Evolutionary conservation across 768 basidiomycete species (phyloP).

Genomic region (Ramaria sp.): DNA sequence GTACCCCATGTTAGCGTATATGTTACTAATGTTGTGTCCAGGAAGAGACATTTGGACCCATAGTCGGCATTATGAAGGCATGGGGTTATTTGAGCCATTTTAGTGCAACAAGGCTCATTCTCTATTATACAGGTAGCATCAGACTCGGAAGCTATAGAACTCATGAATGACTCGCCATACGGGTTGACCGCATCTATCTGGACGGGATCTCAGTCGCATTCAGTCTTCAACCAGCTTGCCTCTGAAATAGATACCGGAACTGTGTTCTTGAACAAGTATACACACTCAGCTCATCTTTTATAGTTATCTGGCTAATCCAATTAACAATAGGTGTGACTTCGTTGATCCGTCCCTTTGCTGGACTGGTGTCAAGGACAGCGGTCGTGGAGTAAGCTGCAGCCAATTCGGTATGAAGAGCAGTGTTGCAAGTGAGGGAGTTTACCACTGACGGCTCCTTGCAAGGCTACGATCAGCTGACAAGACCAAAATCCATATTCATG

Average conservation of each 20-base stretch:
- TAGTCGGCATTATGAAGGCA: slow-evolving; percentile 90
- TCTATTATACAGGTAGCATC: slow-evolving; percentile 45
- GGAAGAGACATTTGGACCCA: slow-evolving; percentile 90
- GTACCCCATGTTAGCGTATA: background rate
- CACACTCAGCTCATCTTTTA: background rate
- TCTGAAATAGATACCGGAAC: slow-evolving; percentile 81
- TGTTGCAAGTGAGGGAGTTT: slow-evolving; percentile 1
- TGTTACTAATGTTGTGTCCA: slow-evolving; percentile 16
- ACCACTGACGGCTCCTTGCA: slow-evolving; percentile 2
- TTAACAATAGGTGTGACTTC: slow-evolving; percentile 55
- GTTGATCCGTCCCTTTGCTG: slow-evolving; percentile 90
- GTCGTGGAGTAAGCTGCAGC: slow-evolving; percentile 82
- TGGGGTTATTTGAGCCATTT: slow-evolving; percentile 5
- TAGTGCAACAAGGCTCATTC: background rate
- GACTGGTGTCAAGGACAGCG: slow-evolving; percentile 92
- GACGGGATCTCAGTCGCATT: slow-evolving; percentile 67
- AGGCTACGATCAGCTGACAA: slow-evolving; percentile 83
- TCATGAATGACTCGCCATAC: slow-evolving; percentile 97
- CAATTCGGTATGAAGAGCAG: slow-evolving; percentile 56
- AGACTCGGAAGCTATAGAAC: slow-evolving; percentile 76
- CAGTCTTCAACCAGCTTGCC: slow-evolving; percentile 54
- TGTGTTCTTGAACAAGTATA: slow-evolving; percentile 81
- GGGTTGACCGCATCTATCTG: slow-evolving; percentile 92
- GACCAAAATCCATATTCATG: slow-evolving; percentile 75
- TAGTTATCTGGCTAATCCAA: background rate